A percentile compares a stretch with the other conserved stretches of the same genome.
Conservation (phyloP, 2,329 filamentous ascomycete genomes). For the Venturia oleaginea region DNA sequence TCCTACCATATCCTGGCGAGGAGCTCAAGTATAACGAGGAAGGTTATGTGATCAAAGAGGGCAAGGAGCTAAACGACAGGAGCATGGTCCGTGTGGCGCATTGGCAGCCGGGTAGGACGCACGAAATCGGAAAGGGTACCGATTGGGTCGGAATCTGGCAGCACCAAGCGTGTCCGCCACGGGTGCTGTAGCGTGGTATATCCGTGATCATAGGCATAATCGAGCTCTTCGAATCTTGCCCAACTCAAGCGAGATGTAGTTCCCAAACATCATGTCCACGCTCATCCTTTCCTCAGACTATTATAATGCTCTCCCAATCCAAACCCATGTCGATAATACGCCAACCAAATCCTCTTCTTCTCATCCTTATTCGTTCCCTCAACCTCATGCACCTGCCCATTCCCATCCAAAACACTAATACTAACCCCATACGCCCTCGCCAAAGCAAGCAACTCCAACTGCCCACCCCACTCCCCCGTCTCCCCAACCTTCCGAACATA, state of each 20-base stretch:
- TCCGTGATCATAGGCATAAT: neutral
- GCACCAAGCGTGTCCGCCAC: constrained; percentile 18
- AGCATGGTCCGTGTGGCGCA: constrained; percentile 39
- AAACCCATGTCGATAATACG: constrained; percentile 90
- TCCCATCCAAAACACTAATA: constrained; percentile 75
- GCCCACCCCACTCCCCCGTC: constrained; percentile 93
- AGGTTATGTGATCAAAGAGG: constrained; percentile 40
- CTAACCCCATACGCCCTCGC: constrained; percentile 70
- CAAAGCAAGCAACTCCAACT: constrained; percentile 80
- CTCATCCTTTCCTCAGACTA: constrained; percentile 20
- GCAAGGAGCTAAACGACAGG: constrained; percentile 35
- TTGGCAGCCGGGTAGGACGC: constrained; percentile 48
- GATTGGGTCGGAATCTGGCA: constrained; percentile 44
- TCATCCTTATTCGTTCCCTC: constrained; percentile 31
- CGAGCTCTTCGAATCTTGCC: neutral
- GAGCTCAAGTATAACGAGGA: constrained; percentile 52
- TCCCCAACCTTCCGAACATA: constrained; percentile 72
- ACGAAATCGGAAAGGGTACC: constrained; percentile 43
- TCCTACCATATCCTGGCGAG: constrained; percentile 61
- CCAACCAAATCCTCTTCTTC: constrained; percentile 68
- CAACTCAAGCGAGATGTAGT: neutral
- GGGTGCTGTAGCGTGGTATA: neutral
- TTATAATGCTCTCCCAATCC: constrained; percentile 97
- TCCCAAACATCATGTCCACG: neutral
- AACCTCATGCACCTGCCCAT: constrained; percentile 72